phyloP scores from a whole-genome alignment of 352 stramenopile species.

The Phytophthora cryptogea region DNA sequence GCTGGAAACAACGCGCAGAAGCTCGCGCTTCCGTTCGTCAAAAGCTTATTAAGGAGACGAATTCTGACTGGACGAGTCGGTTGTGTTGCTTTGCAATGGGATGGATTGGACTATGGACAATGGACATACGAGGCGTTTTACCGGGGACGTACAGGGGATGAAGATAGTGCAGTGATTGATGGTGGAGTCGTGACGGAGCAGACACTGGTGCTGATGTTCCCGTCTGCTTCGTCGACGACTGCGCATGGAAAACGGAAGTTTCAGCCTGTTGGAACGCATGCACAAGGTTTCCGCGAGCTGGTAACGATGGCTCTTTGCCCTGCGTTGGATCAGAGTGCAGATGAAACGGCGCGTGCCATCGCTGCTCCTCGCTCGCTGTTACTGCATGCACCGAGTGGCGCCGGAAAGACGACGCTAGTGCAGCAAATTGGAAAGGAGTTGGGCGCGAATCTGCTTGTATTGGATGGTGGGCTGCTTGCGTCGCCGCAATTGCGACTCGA shows the following conservation, averaged over 20 bases:
- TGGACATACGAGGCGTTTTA: conserved; percentile 66
- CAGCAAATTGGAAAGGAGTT: conserved; percentile 54
- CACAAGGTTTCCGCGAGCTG: conserved; percentile 41
- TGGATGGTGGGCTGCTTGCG: conserved; percentile 67
- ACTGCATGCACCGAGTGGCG: conserved; percentile 65
- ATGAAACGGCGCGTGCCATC: conserved; percentile 7
- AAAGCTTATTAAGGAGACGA: conserved; percentile 53
- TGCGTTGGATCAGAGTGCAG: not conserved
- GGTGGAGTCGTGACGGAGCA: conserved; percentile 58
- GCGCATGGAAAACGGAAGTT: not conserved
- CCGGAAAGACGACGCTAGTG: conserved; percentile 77
- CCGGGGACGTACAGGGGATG: conserved; percentile 16
- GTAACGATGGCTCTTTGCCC: conserved; percentile 42
- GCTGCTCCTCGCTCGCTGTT: conserved; percentile 49
- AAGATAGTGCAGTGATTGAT: conserved; percentile 12
- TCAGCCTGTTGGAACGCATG: conserved; percentile 49
- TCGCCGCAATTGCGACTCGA: conserved; percentile 58
- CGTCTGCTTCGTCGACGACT: conserved; percentile 33
- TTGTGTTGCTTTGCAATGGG: conserved; percentile 39
- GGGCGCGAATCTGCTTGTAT: conserved; percentile 54
- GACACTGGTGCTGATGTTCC: conserved; percentile 66
- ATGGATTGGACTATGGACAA: conserved; percentile 63
- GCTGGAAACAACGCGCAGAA: conserved; percentile 37
- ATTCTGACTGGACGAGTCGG: conserved; percentile 37
- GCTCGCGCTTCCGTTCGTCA: conserved; percentile 55